Conservation (phyloP, 768 basidiomycete genomes). For the Leucosporidium scottii region DNA sequence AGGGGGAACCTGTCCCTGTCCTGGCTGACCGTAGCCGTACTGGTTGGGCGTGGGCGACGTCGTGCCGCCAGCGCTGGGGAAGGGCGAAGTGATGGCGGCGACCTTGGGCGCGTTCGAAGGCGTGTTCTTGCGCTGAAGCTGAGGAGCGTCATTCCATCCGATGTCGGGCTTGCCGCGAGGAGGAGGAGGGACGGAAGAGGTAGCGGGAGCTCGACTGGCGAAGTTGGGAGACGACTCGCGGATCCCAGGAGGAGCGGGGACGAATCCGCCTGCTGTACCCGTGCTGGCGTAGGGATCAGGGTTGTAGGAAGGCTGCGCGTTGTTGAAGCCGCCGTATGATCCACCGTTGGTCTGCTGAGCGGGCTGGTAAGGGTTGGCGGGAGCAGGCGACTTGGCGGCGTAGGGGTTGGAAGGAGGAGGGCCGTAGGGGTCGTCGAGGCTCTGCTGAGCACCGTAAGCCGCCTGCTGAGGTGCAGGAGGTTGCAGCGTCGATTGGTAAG, state of each 20-base stretch:
- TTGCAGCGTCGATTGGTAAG: background rate
- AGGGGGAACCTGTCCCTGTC: conserved; percentile 34
- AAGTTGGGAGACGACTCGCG: conserved; percentile 22
- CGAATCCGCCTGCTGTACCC: conserved; percentile 4
- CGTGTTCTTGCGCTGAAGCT: conserved; percentile 14
- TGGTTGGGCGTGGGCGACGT: background rate
- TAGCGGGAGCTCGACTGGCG: background rate
- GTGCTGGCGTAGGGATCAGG: conserved; percentile 23
- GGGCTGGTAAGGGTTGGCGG: conserved; percentile 38
- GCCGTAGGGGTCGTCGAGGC: conserved; percentile 6
- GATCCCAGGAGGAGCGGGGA: conserved; percentile 28
- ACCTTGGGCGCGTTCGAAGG: conserved; percentile 10
- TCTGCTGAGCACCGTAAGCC: conserved; percentile 16
- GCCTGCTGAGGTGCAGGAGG: background rate
- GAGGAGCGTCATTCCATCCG: conserved; percentile 29
- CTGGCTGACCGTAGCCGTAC: conserved; percentile 1
- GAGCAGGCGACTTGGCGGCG: background rate
- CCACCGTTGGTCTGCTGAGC: conserved; percentile 19
- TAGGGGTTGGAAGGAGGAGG: conserved; percentile 21
- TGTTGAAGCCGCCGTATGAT: conserved; percentile 24
- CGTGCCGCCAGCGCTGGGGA: conserved; percentile 23
- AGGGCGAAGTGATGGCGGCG: conserved; percentile 28
- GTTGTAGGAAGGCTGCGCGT: conserved; percentile 13
- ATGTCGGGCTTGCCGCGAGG: conserved; percentile 22
- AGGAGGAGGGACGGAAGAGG: conserved; percentile 10